A percentile compares a stretch with the other conserved stretches of the same genome.
Evolutionary conservation across 306 rosid species (phyloP).

Genomic region (Inga laurina): DNA sequence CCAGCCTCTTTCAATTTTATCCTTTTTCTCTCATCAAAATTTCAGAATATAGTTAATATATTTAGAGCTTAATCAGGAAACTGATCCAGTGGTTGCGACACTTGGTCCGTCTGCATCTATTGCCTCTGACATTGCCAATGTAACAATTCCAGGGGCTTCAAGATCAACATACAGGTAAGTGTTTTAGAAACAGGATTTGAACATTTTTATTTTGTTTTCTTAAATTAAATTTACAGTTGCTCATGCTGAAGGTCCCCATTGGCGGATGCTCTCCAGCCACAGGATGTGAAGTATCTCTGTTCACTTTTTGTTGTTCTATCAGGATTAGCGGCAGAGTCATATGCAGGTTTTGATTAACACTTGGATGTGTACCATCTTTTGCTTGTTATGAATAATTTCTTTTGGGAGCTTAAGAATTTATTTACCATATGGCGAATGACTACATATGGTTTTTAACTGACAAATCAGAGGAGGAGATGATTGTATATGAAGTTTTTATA

Average conservation of each 20-base stretch:
- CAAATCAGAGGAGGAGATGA: not conserved
- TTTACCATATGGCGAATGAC: slow-evolving; percentile 20
- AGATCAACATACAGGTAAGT: slow-evolving; percentile 57
- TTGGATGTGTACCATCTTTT: slow-evolving; percentile 25
- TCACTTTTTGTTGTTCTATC: slow-evolving; percentile 68
- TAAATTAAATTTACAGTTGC: slow-evolving; percentile 16
- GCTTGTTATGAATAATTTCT: slow-evolving; percentile 17
- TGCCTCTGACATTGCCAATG: slow-evolving; percentile 33
- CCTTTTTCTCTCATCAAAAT: slow-evolving; percentile 16
- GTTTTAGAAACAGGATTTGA: slow-evolving; percentile 24
- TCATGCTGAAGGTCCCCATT: slow-evolving; percentile 66
- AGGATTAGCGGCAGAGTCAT: slow-evolving; percentile 46
- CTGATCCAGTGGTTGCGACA: slow-evolving; percentile 39
- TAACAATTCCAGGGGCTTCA: slow-evolving; percentile 50
- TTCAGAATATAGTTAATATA: not conserved
- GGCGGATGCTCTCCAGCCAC: slow-evolving; percentile 62
- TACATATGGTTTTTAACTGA: not conserved
- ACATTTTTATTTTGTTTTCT: slow-evolving; percentile 13
- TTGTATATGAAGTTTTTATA: not conserved
- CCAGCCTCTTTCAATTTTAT: slow-evolving; percentile 16
- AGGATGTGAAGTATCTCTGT: slow-evolving; percentile 69
- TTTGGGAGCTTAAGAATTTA: not conserved
- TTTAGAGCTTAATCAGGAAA: slow-evolving; percentile 52
- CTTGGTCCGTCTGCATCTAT: slow-evolving; percentile 36
- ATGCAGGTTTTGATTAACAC: slow-evolving; percentile 58